Evolutionary conservation across 257 asterid genomes (phyloP), one percentile per base, ranked within the genome.

Genomic region (Jaltomata sinuosa): DNA sequence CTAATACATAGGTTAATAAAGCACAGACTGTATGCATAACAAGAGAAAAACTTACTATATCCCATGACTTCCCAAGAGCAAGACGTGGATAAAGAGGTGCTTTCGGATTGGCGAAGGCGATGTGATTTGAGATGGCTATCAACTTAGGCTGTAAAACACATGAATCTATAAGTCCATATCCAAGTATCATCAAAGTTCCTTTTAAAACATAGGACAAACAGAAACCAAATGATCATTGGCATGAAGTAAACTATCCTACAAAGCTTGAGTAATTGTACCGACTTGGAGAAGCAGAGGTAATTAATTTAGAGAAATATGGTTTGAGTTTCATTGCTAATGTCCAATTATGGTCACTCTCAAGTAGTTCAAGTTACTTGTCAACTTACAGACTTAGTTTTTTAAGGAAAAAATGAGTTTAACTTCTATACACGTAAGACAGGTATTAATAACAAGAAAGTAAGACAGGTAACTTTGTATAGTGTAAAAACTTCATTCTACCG

Each of bases 41-140:
- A 71, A 38, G 11, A 21, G 34, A 38, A 38, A 54, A 77, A 90
- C 96, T 89, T 91, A 94, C 99, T 83, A 92, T 97, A 88, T 96
- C 84, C 98, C 98, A 96, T 79, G 96, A 89, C 86, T 94, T 96
- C 67, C 99, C 99, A 81, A 91, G 95, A 82, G 98, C 98, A 85
- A 96, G 97, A 57, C 98, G 98, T 27, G 99, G 99, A 89, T 89
- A 96, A 78, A 94, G 88, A 6, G 99, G 99, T 54, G 97, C 98
- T 87, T 93, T 96, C 21, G 98, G 98, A 86, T 96, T 93, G 83
- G 53, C 86, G 89, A 96, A 96, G 3, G 97, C 84, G 83, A 96
- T 89, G 84, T 90, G 69, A 82, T 92, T 92, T 22, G 99, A 96
- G 54, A 92, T 87, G 68, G 97, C 94, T 82, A 94, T 72, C 83